Evolutionary conservation across 495 filamentous ascomycete species (phyloP).

Genomic region (Penicillium waksmanii): DNA sequence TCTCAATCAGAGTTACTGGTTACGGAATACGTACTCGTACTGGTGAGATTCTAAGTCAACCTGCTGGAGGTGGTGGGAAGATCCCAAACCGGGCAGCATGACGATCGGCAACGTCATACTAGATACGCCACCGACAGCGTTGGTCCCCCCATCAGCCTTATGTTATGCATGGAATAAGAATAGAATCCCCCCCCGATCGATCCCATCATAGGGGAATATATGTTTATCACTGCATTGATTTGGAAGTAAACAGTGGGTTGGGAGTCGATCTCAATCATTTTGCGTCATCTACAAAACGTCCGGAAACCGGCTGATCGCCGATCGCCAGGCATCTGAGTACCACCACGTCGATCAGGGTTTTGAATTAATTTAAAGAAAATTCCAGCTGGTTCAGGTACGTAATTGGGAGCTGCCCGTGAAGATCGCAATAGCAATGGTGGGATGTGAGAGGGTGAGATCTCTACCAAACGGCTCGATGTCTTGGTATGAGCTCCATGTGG

Average conservation of each 20-base stretch:
- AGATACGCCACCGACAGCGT: neutral
- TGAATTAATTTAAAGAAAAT: neutral
- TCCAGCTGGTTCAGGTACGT: neutral
- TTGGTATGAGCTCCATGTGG: neutral
- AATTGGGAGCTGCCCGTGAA: conserved; percentile 1
- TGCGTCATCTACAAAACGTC: conserved; percentile 4
- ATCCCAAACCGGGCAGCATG: conserved; percentile 1
- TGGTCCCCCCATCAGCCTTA: conserved; percentile 1
- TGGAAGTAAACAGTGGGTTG: neutral
- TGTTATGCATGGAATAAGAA: conserved; percentile 1
- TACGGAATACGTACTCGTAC: too few relatives aligned
- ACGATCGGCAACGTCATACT: neutral
- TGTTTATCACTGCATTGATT: neutral
- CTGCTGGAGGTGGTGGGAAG: neutral
- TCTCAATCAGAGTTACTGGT: neutral
- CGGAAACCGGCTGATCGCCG: conserved; percentile 5
- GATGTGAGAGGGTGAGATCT: neutral
- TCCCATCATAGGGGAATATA: too few relatives aligned
- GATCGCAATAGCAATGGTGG: conserved; percentile 1
- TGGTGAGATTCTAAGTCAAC: too few relatives aligned
- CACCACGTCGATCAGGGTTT: neutral
- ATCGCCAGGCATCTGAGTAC: conserved; percentile 4
- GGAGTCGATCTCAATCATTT: neutral
- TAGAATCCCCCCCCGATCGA: neutral
- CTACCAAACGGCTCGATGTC: neutral